Evolutionary conservation across 2,329 filamentous ascomycete species (phyloP).

Genomic region (Endoconidiophora laricicola): DNA sequence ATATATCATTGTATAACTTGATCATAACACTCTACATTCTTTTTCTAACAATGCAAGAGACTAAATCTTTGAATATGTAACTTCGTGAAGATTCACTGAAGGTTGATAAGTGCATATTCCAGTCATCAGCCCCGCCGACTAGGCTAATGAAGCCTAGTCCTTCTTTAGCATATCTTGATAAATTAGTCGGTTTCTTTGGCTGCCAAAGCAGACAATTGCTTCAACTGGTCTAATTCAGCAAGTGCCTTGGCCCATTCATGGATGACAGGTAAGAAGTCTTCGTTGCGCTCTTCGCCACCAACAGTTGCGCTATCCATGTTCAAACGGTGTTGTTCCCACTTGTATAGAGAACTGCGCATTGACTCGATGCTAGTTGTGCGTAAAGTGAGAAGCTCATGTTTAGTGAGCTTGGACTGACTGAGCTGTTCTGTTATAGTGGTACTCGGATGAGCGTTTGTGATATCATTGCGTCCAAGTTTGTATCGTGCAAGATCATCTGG

Average conservation of each 20-base stretch:
- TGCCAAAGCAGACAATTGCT: neutral
- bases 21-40: neutral
- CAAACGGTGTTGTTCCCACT: slow-evolving; percentile 32
- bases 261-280: slow-evolving; percentile 54
- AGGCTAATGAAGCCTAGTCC: too few relatives aligned
- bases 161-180: neutral
- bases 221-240: slow-evolving; percentile 37
- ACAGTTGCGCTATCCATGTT: slow-evolving; percentile 31
- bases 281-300: slow-evolving; percentile 37
- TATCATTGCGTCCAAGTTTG: neutral
- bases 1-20: neutral
- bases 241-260: slow-evolving; percentile 53
- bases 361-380: neutral
- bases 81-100: too few relatives aligned
- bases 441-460: neutral
- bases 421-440: neutral
- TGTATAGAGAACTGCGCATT: slow-evolving; percentile 17
- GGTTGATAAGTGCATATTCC: too few relatives aligned
- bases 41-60: neutral
- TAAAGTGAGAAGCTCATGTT: neutral
- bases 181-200: neutral
- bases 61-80: too few relatives aligned
- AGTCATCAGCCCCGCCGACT: too few relatives aligned
- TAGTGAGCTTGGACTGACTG: neutral
- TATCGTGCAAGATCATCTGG: neutral